Base-by-base conservation (phyloP, 2,329 filamentous ascomycete species). In the Onygenales sp. region DNA sequence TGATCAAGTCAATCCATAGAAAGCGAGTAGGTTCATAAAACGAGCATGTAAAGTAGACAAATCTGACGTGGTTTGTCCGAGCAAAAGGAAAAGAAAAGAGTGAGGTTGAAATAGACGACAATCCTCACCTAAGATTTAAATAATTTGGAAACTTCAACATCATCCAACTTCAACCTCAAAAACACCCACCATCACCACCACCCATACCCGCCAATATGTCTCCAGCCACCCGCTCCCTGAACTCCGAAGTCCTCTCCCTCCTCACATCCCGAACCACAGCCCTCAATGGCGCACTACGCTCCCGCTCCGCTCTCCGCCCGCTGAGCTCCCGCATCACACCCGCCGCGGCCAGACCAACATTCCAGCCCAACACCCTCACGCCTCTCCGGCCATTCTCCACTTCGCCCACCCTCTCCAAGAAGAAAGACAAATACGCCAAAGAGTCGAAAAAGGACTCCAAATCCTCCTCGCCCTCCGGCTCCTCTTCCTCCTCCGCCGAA, bases 371-470 rank as follows among this genome's bases (percentile, higher is more conserved):
- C 21, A 8, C 36, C 10, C 36, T 27, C 36, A 39, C 21, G 14
- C 11, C 8, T 31, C 33, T 47, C 48, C 47, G 40, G 32, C 21
- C 11, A 4, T 80, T 82, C 62, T 68, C 72, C 21, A 71, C 66
- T 21, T 74, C 73, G 21, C 59, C 66, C 2, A 39, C 56, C 6
- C 63, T 74, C 14, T 63, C 65, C 48, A 82, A 82, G 63, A 75
- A 75, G 39, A 81, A 81, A 60, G 68, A 71, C 9, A 73, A 73
- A 49, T 69, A 72, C 61, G 4, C 51, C 52, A 39, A 63, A 67
- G 13, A 57, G 60, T 44, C 77, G 75, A 60, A 77, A 75, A 59
- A 70, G 21, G 76, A 72, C 32, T 73, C 76, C 61, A 74, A 75
- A 50, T 73, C 73, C 51, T 68, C 70, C 34, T 65, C 71, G 17